phyloP scores from a whole-genome alignment of 176 grass and related monocot genomes.

The Cenchrus fungigraminus region DNA sequence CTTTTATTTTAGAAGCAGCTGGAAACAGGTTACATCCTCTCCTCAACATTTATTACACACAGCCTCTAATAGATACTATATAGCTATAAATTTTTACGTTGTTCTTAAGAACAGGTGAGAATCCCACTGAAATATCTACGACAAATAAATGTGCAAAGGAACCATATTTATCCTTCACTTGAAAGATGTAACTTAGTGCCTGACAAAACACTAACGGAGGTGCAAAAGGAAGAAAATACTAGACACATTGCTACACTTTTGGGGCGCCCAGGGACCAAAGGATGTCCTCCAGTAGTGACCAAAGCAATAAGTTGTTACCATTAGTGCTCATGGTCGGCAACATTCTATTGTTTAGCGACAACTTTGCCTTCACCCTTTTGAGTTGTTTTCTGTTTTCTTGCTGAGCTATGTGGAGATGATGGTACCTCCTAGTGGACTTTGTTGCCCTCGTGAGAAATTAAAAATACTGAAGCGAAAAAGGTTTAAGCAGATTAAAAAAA shows the following conservation, averaged over 20 bases:
- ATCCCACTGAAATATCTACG: not conserved
- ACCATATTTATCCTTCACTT: not conserved
- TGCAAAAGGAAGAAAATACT: not conserved
- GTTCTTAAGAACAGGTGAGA: not conserved
- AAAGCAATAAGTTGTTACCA: slow-evolving; percentile 26
- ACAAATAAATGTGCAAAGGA: not conserved
- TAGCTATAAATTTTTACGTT: not conserved
- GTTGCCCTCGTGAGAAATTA: slow-evolving; percentile 16
- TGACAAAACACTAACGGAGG: not conserved
- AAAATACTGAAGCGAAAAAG: not conserved
- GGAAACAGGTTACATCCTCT: not conserved
- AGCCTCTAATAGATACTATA: not conserved
- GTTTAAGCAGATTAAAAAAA: not conserved
- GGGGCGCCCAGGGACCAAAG: slow-evolving; percentile 16
- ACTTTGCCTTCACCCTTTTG: slow-evolving; percentile 8
- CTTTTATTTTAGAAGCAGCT: not conserved
- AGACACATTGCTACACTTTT: slow-evolving; percentile 34
- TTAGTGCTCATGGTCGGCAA: slow-evolving; percentile 46
- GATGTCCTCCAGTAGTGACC: slow-evolving; percentile 22
- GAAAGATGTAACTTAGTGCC: not conserved
- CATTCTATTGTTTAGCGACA: slow-evolving; percentile 35
- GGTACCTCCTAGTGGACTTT: slow-evolving; percentile 39
- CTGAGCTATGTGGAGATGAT: slow-evolving; percentile 25
- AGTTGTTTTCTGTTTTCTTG: slow-evolving; percentile 17
- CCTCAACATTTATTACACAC: not conserved